Conservation (phyloP, 257 asterid species). For the Cynanchum wilfordii region DNA sequence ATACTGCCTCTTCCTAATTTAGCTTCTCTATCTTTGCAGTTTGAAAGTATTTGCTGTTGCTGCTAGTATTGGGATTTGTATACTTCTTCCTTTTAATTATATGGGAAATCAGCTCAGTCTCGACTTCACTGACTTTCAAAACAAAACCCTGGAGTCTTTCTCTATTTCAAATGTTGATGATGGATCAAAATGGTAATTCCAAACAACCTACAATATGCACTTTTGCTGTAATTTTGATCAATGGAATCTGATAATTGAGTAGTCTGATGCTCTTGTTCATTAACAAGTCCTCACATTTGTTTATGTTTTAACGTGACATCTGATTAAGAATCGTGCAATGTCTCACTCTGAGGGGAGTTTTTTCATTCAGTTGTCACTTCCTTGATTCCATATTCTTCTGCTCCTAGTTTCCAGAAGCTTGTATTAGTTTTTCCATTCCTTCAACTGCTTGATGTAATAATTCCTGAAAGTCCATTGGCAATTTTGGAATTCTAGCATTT, state of each 20-base stretch:
- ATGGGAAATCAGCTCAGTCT: constrained; percentile 79
- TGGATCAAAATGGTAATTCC: constrained; percentile 78
- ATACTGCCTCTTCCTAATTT: constrained; percentile 19
- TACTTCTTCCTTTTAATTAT: constrained; percentile 93
- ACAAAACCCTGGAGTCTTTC: constrained; percentile 79
- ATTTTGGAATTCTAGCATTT: neutral
- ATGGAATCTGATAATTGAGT: neutral
- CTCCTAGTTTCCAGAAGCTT: neutral
- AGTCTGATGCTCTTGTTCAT: neutral
- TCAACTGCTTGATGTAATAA: neutral
- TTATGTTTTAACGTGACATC: neutral
- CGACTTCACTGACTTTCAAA: constrained; percentile 68
- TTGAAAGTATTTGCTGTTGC: constrained; percentile 79
- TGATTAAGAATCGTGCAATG: neutral
- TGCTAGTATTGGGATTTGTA: constrained; percentile 53
- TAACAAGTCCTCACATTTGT: neutral
- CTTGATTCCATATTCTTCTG: neutral
- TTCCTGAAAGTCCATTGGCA: too few relatives aligned
- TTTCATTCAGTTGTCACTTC: neutral
- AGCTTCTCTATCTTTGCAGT: constrained; percentile 39
- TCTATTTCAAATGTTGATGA: constrained; percentile 87
- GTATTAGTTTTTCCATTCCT: too few relatives aligned
- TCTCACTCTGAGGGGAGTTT: neutral
- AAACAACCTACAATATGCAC: neutral
- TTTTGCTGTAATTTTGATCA: neutral